phyloP scores from a whole-genome alignment of 768 basidiomycete species.

The Cystofilobasidium capitatum region DNA sequence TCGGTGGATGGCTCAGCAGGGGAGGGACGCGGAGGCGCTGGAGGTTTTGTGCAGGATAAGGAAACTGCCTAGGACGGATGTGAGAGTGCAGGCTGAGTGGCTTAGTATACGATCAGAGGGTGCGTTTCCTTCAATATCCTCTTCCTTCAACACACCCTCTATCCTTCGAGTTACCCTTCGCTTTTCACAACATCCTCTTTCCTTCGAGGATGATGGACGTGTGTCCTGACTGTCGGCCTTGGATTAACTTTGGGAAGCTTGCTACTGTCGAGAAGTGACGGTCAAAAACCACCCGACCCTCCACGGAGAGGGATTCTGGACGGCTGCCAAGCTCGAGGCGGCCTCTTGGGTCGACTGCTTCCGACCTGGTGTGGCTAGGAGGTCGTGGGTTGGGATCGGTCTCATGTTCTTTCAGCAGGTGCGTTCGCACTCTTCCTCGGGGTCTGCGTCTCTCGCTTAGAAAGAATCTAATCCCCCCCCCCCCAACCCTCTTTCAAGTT shows the following conservation, averaged over 20 bases:
- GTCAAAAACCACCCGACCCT: constrained; percentile 17
- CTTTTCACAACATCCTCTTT: too few species aligned
- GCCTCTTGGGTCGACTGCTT: constrained; percentile 19
- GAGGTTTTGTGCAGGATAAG: constrained; percentile 27
- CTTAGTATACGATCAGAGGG: constrained; percentile 22
- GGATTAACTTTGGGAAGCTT: too few species aligned
- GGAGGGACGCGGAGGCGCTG: constrained; percentile 28
- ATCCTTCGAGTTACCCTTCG: too few species aligned
- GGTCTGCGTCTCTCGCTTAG: too few species aligned
- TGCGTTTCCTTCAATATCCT: too few species aligned
- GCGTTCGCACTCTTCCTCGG: too few species aligned
- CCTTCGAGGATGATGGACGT: too few species aligned
- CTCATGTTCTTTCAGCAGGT: constrained; percentile 30
- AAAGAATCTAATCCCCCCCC: too few species aligned
- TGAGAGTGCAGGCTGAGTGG: constrained; percentile 29
- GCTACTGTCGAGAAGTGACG: constrained; percentile 11
- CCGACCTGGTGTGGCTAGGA: constrained; percentile 5
- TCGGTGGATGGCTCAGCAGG: constrained; percentile 27
- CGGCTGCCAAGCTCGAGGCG: constrained; percentile 12
- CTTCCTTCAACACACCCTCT: too few species aligned
- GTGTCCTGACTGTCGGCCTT: too few species aligned
- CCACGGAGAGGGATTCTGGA: constrained; percentile 5
- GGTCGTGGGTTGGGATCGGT: constrained; percentile 24
- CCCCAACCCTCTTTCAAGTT: constrained; percentile 8
- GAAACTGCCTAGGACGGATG: constrained; percentile 11